phyloP scores from a whole-genome alignment of 2,329 filamentous ascomycete species.

The Tolypocladium paradoxum region DNA sequence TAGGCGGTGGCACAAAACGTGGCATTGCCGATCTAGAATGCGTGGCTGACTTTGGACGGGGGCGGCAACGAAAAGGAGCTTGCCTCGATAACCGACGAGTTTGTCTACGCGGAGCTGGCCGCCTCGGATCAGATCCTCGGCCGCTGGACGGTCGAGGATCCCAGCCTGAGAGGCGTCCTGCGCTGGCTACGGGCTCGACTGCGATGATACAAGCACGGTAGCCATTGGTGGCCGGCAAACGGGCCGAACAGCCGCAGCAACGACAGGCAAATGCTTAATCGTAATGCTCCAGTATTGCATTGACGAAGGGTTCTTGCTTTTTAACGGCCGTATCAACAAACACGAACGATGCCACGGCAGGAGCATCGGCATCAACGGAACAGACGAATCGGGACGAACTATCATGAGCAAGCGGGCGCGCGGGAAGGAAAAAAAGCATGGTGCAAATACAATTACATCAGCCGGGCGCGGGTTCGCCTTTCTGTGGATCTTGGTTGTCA shows the following conservation, averaged over 20 bases:
- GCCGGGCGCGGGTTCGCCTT: neutral
- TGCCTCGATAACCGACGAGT: slow-evolving; percentile 45
- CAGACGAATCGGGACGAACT: neutral
- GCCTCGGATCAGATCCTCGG: slow-evolving; percentile 41
- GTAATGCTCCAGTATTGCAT: neutral
- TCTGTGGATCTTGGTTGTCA: neutral
- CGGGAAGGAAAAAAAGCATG: neutral
- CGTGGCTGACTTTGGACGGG: neutral
- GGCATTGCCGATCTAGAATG: neutral
- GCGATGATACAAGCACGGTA: slow-evolving; percentile 4
- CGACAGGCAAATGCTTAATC: neutral
- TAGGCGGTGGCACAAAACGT: neutral
- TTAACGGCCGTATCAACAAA: neutral
- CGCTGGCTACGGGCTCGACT: slow-evolving; percentile 41
- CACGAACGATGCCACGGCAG: neutral
- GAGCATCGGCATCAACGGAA: neutral
- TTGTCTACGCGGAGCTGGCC: slow-evolving; percentile 44
- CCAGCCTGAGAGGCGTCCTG: slow-evolving; percentile 43
- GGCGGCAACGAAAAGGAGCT: slow-evolving; percentile 36
- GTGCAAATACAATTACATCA: neutral
- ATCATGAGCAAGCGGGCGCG: neutral
- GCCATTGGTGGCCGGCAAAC: neutral
- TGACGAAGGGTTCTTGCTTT: neutral
- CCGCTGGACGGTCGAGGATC: slow-evolving; percentile 54
- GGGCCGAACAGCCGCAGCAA: neutral